A percentile compares a stretch with the other conserved stretches of the same genome.
phyloP scores from a whole-genome alignment of 352 stramenopile species.

The Aphanomyces astaci region DNA sequence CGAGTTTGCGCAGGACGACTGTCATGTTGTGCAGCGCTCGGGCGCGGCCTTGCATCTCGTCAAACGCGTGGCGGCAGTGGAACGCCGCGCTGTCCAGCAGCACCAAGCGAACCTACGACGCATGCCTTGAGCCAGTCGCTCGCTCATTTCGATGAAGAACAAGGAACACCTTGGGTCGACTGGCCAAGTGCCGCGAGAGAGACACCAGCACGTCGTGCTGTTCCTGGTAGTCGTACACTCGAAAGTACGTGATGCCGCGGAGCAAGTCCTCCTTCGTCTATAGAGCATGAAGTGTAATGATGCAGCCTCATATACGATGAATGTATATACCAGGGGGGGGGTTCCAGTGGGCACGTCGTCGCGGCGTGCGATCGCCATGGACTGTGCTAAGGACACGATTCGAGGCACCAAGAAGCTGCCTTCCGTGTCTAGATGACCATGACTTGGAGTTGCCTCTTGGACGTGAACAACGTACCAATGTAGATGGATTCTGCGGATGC shows the following conservation, averaged over 20 bases:
- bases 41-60: constrained; percentile 56
- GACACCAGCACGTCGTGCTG: constrained; percentile 82
- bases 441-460: background rate
- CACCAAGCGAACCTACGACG: constrained; percentile 84
- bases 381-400: constrained; percentile 70
- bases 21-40: constrained; percentile 68
- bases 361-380: constrained; percentile 67
- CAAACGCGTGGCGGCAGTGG: constrained; percentile 86
- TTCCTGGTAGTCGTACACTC: constrained; percentile 81
- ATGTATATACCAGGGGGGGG: constrained; percentile 18
- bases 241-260: constrained; percentile 61
- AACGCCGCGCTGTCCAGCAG: constrained; percentile 93
- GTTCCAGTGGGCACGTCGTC: constrained; percentile 16
- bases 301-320: no score
- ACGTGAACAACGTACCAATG: constrained; percentile 40
- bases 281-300: no score
- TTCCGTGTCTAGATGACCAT: constrained; percentile 56
- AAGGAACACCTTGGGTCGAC: constrained; percentile 8
- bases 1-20: constrained; percentile 51
- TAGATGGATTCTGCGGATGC: constrained; percentile 34
- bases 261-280: constrained; percentile 76
- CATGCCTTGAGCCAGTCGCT: no score
- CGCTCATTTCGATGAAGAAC: no score
- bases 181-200: constrained; percentile 48
- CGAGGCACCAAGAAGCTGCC: constrained; percentile 88